Evolutionary conservation across 2,329 filamentous ascomycete genomes (phyloP), one percentile per base, ranked within the genome.

Genomic region (Penicillium sp.): DNA sequence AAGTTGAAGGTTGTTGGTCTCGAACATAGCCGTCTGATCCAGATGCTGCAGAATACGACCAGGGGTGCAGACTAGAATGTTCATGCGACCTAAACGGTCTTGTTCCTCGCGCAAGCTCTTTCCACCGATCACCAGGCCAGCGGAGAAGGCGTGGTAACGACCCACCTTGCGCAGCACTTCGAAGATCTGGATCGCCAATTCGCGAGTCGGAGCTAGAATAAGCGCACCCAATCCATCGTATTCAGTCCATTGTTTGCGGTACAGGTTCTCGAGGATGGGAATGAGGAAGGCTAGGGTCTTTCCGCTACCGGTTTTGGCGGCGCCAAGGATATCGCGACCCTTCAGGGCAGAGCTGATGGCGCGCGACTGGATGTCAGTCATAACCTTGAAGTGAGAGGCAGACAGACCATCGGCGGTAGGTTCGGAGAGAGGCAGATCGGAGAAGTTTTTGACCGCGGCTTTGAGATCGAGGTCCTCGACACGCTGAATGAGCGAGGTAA

Each of bases 141-240:
- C 94, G 0, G 93, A 96, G 72, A 97, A 97, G 57, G 85, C 82
- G 73, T 99, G 93, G 55, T 93, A 86, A 54, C 90, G 85, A 43
- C 94, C 94, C 55, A 99, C 85, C 73, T 96, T 96, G 58, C 90
- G 83, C 66, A 99, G 76, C 0, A 97, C 93, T 55, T 97, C 89
- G 69, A 97, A 99, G 58, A 96, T 99, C 74, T 99, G 94, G 37
- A 95, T 94, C 0, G 94, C 93, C 53, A 99, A 81, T 77, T 99
- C 94, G 69, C 94, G 88, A 7, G 94, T 99, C 0, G 94, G 94
- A 0, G 92, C 93, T 51, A 99, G 87, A 62, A 99, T 90, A 60
- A 99, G 82, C 4, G 94, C 94, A 8, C 93, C 93, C 27, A 99
- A 80, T 0, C 94, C 94, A 75, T 99, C 94, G 65, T 87, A 83